A percentile compares a stretch with the other conserved stretches of the same genome.
Conservation (phyloP, 306 rosid species). For the Cercis canadensis region DNA sequence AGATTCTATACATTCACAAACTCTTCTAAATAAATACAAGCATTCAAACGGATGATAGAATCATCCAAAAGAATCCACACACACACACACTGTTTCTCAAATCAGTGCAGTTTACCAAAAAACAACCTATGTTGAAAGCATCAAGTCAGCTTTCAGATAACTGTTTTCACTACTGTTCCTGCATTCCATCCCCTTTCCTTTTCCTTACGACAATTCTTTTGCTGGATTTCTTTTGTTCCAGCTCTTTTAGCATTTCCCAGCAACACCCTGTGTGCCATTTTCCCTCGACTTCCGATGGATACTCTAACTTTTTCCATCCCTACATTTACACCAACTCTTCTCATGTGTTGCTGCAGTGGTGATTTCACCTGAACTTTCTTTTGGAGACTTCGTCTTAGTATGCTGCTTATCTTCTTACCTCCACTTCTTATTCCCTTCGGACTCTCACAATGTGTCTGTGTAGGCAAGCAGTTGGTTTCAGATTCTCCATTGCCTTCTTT, state of each 20-base stretch:
- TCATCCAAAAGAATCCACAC: slow-evolving; percentile 30
- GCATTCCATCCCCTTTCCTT: slow-evolving; percentile 95
- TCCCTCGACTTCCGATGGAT: slow-evolving; percentile 87
- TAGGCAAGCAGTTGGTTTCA: slow-evolving; percentile 52
- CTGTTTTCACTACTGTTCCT: slow-evolving; percentile 52
- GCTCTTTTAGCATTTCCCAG: slow-evolving; percentile 61
- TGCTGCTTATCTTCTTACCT: slow-evolving; percentile 67
- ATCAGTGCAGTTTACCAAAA: slow-evolving; percentile 21
- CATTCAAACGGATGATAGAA: slow-evolving; percentile 13
- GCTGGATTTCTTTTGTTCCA: slow-evolving; percentile 64
- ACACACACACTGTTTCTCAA: neutral
- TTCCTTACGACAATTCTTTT: slow-evolving; percentile 68
- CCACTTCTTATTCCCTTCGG: slow-evolving; percentile 69
- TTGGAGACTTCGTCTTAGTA: slow-evolving; percentile 76
- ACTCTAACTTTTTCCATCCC: slow-evolving; percentile 90
- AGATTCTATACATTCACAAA: slow-evolving; percentile 5
- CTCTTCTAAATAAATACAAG: neutral
- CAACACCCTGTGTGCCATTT: slow-evolving; percentile 63
- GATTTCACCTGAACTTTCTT: slow-evolving; percentile 70
- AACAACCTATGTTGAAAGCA: neutral
- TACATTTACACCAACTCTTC: slow-evolving; percentile 78
- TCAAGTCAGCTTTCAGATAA: slow-evolving; percentile 26
- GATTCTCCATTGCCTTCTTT: slow-evolving; percentile 56
- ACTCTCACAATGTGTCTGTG: slow-evolving; percentile 66
- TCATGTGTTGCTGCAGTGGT: slow-evolving; percentile 73